Base-by-base conservation (phyloP, 371 early-diverging fungal species). In the Racocetra persica region DNA sequence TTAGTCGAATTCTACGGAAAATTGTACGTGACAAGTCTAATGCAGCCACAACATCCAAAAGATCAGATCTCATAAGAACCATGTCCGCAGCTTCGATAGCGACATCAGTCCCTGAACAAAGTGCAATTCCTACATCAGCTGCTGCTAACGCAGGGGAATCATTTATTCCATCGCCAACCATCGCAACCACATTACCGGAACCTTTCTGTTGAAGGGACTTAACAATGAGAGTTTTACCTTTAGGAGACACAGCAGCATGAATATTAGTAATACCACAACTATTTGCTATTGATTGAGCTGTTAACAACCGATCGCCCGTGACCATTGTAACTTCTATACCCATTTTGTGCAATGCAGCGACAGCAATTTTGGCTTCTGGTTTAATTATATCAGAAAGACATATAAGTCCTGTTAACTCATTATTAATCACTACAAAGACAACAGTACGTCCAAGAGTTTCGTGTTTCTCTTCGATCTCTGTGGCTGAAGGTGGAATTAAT, bases 131-230 rank as follows among this genome's bases (percentile, higher is more conserved):
- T 16, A 99, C 89, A 81, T 98, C 93, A 1, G 98, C 92, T 38
- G 93, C 93, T 0, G 95, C 97, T 63, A 99, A 85, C 4, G 99
- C 98, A 14, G 97, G 97, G 6, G 97, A 96, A 83, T 99, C 99
- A 82, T 99, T 99, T 84, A 98, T 96, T 54, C 99, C 99, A 85
- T 99, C 99, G 18, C 99, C 99, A 5, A 97, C 93, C 97, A 99
- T 96, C 13, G 97, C 98, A 10, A 98, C 96, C 0, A 89, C 84
- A 78, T 86, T 82, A 18, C 72, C n/a, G 13, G 63, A 14, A 1
- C 79, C 81, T 73, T 84, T 75, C 45, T 57, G 55, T 73, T 94
- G 94, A 84, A 96, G 83, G 4, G 82, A 82, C 49, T 88, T 87
- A 0, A 98, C 90, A 54, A 98, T 87, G 1, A 88, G 83, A 3